Evolutionary conservation across 2,329 filamentous ascomycete species (phyloP), one percentile per base, ranked within the genome.

Genomic region (Dryadomyces sulphureus): DNA sequence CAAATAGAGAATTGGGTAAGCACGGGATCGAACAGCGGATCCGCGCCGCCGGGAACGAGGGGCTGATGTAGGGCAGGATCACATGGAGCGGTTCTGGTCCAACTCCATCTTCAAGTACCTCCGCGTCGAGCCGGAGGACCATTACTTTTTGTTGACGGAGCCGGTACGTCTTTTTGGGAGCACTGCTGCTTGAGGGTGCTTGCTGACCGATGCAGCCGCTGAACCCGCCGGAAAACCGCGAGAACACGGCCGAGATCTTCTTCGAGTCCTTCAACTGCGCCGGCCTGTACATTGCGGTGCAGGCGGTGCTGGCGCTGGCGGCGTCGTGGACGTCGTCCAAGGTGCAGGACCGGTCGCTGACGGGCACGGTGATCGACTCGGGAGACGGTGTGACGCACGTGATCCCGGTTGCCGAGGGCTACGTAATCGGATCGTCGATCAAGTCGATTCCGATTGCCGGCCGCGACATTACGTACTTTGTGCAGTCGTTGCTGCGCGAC

Each of bases 101-200:
- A 96, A 96, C 70, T 98, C 92, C 52, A 98, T 98, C 68, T 98
- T 98, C 78, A 98, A 98, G 65, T 98, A 98, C 61, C 76, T 98
- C 45, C 80, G 92, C 57, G 92, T 98, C 55, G 92, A 98, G 67
- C 92, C 92, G 25, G 92, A 98, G 68, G 92, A 98, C 62, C 92
- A 98, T 66, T 89, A 94, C 70, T 98, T 98, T 65, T 79, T 98
- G 52, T 79, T 98, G 49, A 98, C 92, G 50, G 92, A 98, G 63
- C 92, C 92, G 49, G 89, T 94, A 75, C 38, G 42, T 30, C 3
- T 14, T 14, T 11, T 17, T 8, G n/a, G 16, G 2, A 9, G 24
- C 9, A n/a, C 2, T 22, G 19, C 14, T 35, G 19, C 5, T 16
- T 6, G 38, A 16, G 3, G 30, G 41, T 6, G 16, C 7, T 12